Evolutionary conservation across 2,329 filamentous ascomycete genomes (phyloP), one percentile per base, ranked within the genome.

Genomic region (Trichophyton simii): DNA sequence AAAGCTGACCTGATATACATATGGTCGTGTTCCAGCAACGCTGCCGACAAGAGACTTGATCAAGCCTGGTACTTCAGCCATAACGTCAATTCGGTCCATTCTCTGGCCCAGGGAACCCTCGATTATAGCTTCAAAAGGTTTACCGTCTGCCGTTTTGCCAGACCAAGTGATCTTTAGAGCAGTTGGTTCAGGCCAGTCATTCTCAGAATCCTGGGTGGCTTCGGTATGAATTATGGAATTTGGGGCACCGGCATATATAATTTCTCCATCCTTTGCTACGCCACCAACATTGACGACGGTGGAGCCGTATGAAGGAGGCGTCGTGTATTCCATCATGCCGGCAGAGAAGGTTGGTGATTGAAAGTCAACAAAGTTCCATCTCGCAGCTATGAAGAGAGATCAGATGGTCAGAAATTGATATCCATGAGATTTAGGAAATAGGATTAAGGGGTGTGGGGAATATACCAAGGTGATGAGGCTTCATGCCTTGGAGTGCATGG

Each of bases 401-500:
- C 34, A 46, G 58, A 4, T 20, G 15, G 61, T 66, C 61, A 67
- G 64, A 22, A 22, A 15, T 34, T 31, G 31, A 57, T 22, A 25
- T 4, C 28, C 9, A 41, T 36, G 54, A 44, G 38, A 7, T 13
- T 13, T 38, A 60, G 63, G 58, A 59, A 22, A 60, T 20, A 8
- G 20, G 15, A 44, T 8, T 5, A 42, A 18, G 20, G 6, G 41
- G 28, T 6, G 20, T 15, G 44, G 13, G 20, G 11, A 57, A 68
- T 77, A 68, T 78, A 85, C 83, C 91, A 63, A 91, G 88, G 73
- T 99, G 95, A 75, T 99, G 94, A 46, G 94, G 94, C 82, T 99
- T 99, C 92, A 97, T 97, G 73, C 91, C 94, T 78, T 97, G 94
- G 58, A 97, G 78, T 46, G 90, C 91, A 73, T 94, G 87, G 66